Percentiles rank a stretch among this genome's conserved stretches.
Evolutionary conservation across 192 early-diverging fungal genomes (phyloP).

Genomic region (Mortierella alpina): DNA sequence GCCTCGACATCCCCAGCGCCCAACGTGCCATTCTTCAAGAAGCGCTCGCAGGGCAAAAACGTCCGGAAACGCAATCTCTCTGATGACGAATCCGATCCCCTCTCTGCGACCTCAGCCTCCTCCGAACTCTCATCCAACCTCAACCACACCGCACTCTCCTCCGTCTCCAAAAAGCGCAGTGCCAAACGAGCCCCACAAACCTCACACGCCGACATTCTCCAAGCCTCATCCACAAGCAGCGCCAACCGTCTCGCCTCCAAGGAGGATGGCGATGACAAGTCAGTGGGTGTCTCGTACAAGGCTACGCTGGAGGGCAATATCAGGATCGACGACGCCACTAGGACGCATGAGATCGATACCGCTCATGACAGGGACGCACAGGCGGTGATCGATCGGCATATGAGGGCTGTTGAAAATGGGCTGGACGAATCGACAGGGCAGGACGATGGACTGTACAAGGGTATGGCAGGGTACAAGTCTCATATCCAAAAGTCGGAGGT

Average conservation of each 20-base stretch:
- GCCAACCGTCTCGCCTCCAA: slow-evolving; percentile 50
- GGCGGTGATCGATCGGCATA: slow-evolving; percentile 53
- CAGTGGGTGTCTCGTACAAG: slow-evolving; percentile 41
- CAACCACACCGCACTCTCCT: slow-evolving; percentile 49
- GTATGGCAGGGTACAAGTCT: slow-evolving; percentile 71
- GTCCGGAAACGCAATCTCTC: slow-evolving; percentile 63
- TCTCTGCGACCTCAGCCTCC: slow-evolving; percentile 35
- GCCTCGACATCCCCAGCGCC: slow-evolving; percentile 8
- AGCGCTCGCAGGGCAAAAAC: slow-evolving; percentile 61
- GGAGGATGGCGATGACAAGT: slow-evolving; percentile 46
- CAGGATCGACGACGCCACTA: slow-evolving; percentile 45
- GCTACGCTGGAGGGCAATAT: slow-evolving; percentile 49
- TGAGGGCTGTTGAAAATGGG: slow-evolving; percentile 55
- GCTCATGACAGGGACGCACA: slow-evolving; percentile 60
- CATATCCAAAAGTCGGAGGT: slow-evolving; percentile 70
- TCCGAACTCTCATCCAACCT: slow-evolving; percentile 51
- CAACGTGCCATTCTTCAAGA: slow-evolving; percentile 69
- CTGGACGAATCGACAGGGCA: slow-evolving; percentile 42
- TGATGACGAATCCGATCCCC: slow-evolving; percentile 50
- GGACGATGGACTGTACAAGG: slow-evolving; percentile 72
- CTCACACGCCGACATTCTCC: slow-evolving; percentile 46
- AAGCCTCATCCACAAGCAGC: slow-evolving; percentile 59
- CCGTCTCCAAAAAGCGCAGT: slow-evolving; percentile 58
- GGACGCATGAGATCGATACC: slow-evolving; percentile 49
- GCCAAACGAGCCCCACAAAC: slow-evolving; percentile 38